Base-by-base conservation (phyloP, 208 protist genomes). In the Acanthamoeba sp. region DNA sequence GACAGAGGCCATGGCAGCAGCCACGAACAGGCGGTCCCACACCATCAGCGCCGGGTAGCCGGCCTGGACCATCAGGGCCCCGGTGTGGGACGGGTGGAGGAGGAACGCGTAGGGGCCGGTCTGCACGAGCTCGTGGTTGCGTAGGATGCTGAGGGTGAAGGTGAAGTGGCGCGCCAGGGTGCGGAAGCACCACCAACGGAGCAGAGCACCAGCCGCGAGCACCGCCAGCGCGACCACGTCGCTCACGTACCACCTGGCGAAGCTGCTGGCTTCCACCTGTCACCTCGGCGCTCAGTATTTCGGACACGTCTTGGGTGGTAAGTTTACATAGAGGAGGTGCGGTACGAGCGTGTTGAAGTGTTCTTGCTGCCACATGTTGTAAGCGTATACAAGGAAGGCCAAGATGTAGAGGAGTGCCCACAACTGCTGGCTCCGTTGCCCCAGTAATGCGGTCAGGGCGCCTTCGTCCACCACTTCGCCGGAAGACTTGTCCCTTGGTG, bases 61-160 rank as follows among this genome's bases (percentile, higher is more conserved):
- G 38, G 18, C 71, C 71, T 82, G 36, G 36, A 82, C 71, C 16
- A 82, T 12, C 0, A 82, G 22, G 6, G 22, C 71, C 16, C 71
- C 71, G 22, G 71, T 82, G 40, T 82, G 50, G 71, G 71, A 82
- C 14, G 71, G 71, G 40, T 82, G 71, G 38, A 82, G 38, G 71
- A 82, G 71, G 22, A 82, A 38, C 71, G 71, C 71, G 71, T 82
- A 82, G 71, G 71, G 71, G 16, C 71, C 71, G 6, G 71, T 48
- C 71, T 82, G 71, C 20, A 82, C 71, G 38, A 82, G 71, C 71
- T 82, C 71, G 40, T 82, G 71, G 71, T 82, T 48, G 34, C 71
- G 71, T 4, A 50, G 20, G 71, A 82, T 82, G 71, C 36, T 82
- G 38, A 82, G 24, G n/a, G 4, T 20, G 22, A 82, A 82, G n/a